A percentile compares a stretch with the other conserved stretches of the same genome.
Evolutionary conservation across 345 rosid genomes (phyloP).

Genomic region (Camelina sativa): DNA sequence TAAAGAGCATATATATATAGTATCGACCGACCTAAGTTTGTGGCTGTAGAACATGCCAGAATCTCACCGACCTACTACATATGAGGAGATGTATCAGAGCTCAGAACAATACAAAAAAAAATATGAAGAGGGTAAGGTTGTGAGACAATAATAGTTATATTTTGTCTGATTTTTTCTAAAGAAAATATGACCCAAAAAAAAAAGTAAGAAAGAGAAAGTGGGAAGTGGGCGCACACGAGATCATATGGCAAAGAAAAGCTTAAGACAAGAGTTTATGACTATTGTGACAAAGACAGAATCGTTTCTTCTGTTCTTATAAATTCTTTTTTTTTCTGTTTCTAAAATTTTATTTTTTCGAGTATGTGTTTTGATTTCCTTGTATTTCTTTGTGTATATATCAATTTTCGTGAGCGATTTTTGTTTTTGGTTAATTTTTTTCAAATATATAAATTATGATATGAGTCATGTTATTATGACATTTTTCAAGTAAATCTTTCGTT

Average conservation of each 20-base stretch:
- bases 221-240: slow-evolving; percentile 44
- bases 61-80: slow-evolving; percentile 32
- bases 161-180: background rate
- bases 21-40: slow-evolving; percentile 31
- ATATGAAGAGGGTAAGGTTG: slow-evolving; percentile 31
- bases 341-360: background rate
- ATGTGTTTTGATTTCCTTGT: slow-evolving; percentile 20
- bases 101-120: slow-evolving; percentile 25
- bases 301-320: slow-evolving; percentile 32
- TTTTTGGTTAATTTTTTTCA: background rate
- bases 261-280: slow-evolving; percentile 47
- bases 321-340: slow-evolving; percentile 23
- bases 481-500: background rate
- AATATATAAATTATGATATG: background rate
- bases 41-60: slow-evolving; percentile 24
- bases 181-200: slow-evolving; percentile 29
- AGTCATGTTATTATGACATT: background rate
- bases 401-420: background rate
- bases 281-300: slow-evolving; percentile 57
- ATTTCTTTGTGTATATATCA: slow-evolving; percentile 20
- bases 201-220: slow-evolving; percentile 28
- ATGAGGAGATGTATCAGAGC: slow-evolving; percentile 38
- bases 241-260: slow-evolving; percentile 44
- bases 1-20: slow-evolving; percentile 30
- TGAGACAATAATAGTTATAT: slow-evolving; percentile 15